These are phyloP conservation scores for Nicotiana sylvestris DNA, from an alignment of 257 asterid genomes.

Conservation along the genomic window DNA sequence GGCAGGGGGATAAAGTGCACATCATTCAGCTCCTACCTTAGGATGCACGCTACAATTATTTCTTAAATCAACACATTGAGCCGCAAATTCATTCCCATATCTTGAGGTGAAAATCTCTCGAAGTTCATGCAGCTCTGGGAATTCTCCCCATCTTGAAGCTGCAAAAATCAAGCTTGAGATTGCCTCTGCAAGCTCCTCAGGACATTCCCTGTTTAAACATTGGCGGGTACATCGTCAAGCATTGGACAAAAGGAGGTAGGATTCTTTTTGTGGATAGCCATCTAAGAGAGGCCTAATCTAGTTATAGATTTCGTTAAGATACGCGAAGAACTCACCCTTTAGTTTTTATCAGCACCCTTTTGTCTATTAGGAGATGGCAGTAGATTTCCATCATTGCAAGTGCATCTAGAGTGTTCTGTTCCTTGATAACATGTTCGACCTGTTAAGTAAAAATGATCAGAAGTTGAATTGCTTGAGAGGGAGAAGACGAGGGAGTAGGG, in stretches of 20 bases:
- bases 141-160: constrained; percentile 44
- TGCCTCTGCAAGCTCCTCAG: constrained; percentile 40
- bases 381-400: constrained; percentile 28
- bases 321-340: constrained; percentile 20
- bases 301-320: background rate
- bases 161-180: constrained; percentile 41
- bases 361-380: constrained; percentile 27
- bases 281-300: background rate
- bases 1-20: background rate
- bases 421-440: constrained; percentile 34
- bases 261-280: background rate
- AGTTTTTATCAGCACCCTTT: constrained; percentile 14
- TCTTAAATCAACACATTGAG: constrained; percentile 27
- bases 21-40: constrained; percentile 21
- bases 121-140: constrained; percentile 46
- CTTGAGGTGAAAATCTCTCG: constrained; percentile 27
- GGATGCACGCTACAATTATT: constrained; percentile 29
- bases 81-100: constrained; percentile 36
- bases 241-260: too few species aligned
- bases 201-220: constrained; percentile 30
- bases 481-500: too few species aligned
- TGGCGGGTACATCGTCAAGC: background rate
- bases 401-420: constrained; percentile 26
- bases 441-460: background rate
- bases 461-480: background rate